Evolutionary conservation across 2,329 filamentous ascomycete species (phyloP), one percentile per base, ranked within the genome.

Genomic region (Pestalotiopsis sp.): DNA sequence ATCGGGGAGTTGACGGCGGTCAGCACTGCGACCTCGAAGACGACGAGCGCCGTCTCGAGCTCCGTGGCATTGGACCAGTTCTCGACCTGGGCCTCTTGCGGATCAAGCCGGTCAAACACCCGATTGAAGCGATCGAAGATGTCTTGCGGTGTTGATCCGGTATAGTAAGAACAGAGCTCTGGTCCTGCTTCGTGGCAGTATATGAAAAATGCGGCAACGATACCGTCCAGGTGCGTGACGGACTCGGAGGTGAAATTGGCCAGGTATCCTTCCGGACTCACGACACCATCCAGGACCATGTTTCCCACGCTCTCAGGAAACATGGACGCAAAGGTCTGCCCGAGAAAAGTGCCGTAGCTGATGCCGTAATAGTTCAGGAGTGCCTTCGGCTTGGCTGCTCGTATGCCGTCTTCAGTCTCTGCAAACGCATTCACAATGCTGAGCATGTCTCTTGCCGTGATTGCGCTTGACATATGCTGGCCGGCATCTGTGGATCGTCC

Each of bases 211-310:
- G 75, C 73, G 0, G 78, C 71, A 71, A 85, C 76, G 27, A 76
- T 79, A 45, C 81, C 82, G 68, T 85, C 82, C 4, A 81, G 79
- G 69, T 85, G 83, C 11, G 76, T 66, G 4, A 86, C 73, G 68
- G 80, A 83, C 65, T 80, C 77, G 17, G 77, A 77, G 66, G 81
- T 83, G 4, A 80, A 71, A 3, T 75, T 75, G 20, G 75, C 66
- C 65, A 74, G 72, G 68, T 81, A 83, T 70, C 77, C 81, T 69
- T 78, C 74, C 1, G 78, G 74, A 67, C 84, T 81, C 2, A 84
- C 81, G 4, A 86, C 82, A 4, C 83, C 84, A 70, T 87, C 85
- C 0, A 86, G 73, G 6, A 81, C 75, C 52, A 82, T 71, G n/a
- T 77, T 74, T 0, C 76, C 75, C 11, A 83, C 76, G 2, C 78